Conservation (phyloP, 2,329 filamentous ascomycete species). For the Colletotrichum sp. region DNA sequence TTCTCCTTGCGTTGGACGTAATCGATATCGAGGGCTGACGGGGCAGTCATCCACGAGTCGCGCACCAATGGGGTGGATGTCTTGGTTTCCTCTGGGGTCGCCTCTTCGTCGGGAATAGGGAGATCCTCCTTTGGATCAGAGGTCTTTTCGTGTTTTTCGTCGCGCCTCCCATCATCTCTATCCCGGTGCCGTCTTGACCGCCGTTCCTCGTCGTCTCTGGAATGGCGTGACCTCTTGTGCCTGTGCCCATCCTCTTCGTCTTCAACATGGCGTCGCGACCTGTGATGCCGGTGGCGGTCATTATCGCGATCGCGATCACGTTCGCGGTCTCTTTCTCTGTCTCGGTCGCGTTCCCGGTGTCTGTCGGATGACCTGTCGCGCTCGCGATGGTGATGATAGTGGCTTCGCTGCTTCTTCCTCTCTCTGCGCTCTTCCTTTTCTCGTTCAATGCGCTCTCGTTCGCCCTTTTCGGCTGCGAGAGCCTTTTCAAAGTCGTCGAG, state of each 20-base stretch:
- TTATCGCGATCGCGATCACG: slow-evolving; percentile 31
- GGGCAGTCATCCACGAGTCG: slow-evolving; percentile 91
- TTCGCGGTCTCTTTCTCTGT: slow-evolving; percentile 22
- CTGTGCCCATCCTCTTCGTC: slow-evolving; percentile 60
- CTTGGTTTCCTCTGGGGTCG: slow-evolving; percentile 24
- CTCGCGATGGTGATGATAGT: slow-evolving; percentile 51
- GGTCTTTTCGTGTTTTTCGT: slow-evolving; percentile 40
- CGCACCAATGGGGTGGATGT: slow-evolving; percentile 56
- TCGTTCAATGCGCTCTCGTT: slow-evolving; percentile 52
- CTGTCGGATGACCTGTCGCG: slow-evolving; percentile 30
- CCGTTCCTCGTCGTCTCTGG: slow-evolving; percentile 52
- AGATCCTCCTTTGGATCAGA: slow-evolving; percentile 56
- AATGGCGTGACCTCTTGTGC: slow-evolving; percentile 68
- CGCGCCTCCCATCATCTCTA: slow-evolving; percentile 15
- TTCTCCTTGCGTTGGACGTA: slow-evolving; percentile 70
- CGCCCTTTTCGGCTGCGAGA: slow-evolving; percentile 68
- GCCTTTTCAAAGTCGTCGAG: slow-evolving; percentile 79
- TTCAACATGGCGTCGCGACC: slow-evolving; percentile 41
- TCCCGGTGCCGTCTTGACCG: slow-evolving; percentile 28
- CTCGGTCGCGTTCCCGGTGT: slow-evolving; percentile 26
- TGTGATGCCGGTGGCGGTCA: slow-evolving; percentile 35
- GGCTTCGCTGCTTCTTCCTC: slow-evolving; percentile 48
- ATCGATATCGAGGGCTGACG: slow-evolving; percentile 78
- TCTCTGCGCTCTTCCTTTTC: slow-evolving; percentile 49
- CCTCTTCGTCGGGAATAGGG: slow-evolving; percentile 55